Conservation (phyloP, 2,329 filamentous ascomycete genomes). For the Monosporascus sp. region DNA sequence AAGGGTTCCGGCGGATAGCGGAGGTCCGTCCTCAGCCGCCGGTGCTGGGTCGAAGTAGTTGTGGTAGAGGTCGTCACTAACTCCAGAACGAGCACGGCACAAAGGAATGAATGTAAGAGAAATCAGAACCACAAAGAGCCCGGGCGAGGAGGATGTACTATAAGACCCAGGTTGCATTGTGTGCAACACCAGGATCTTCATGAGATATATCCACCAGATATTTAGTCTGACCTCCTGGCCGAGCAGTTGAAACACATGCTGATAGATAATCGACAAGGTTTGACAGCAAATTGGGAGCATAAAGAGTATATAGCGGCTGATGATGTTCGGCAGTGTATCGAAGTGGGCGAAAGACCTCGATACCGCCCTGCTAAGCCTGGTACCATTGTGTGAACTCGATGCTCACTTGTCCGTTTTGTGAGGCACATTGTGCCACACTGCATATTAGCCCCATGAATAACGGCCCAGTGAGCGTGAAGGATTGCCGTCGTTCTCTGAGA, state of each 20-base stretch:
- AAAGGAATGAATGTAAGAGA: slow-evolving; percentile 20
- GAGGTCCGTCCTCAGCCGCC: slow-evolving; percentile 54
- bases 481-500: slow-evolving; percentile 19
- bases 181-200: slow-evolving; percentile 23
- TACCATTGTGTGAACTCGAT: slow-evolving; percentile 34
- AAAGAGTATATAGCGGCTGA: slow-evolving; percentile 54
- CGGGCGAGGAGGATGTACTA: slow-evolving; percentile 24
- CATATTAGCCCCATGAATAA: slow-evolving; percentile 30
- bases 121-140: slow-evolving; percentile 18
- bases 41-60: slow-evolving; percentile 46
- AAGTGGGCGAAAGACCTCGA: slow-evolving; percentile 24
- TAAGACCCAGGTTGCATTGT: slow-evolving; percentile 28
- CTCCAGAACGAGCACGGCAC: slow-evolving; percentile 6
- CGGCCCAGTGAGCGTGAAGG: slow-evolving; percentile 28
- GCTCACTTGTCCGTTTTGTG: slow-evolving; percentile 34
- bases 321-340: slow-evolving; percentile 41
- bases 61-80: neutral
- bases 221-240: slow-evolving; percentile 35
- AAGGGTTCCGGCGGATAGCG: slow-evolving; percentile 51
- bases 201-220: slow-evolving; percentile 18
- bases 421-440: slow-evolving; percentile 25
- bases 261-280: slow-evolving; percentile 41
- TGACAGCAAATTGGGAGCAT: slow-evolving; percentile 35
- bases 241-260: slow-evolving; percentile 45
- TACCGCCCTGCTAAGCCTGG: slow-evolving; percentile 28